Evolutionary conservation across 306 rosid genomes (phyloP).

Genomic region (Luffa aegyptiaca): DNA sequence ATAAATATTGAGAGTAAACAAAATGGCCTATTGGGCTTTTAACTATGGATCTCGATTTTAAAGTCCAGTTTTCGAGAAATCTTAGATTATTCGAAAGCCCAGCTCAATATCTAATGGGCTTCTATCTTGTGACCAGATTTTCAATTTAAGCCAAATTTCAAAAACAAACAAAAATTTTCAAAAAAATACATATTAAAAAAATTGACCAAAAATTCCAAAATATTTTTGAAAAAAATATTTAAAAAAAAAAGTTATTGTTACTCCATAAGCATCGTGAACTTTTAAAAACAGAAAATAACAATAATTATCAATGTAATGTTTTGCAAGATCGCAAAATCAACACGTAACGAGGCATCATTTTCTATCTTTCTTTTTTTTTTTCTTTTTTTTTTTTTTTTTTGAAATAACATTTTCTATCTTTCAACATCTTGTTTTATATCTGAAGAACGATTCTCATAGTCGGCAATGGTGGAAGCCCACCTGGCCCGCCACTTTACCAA

Average conservation of each 20-base stretch:
- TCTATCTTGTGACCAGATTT: neutral
- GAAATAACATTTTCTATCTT: neutral
- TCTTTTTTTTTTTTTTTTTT: no score
- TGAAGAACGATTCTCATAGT: neutral
- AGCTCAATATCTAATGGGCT: neutral
- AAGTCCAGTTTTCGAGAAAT: neutral
- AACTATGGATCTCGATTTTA: no score
- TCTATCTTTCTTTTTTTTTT: no score
- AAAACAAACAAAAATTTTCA: neutral
- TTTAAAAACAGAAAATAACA: neutral
- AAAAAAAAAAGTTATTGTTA: neutral
- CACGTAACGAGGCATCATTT: neutral
- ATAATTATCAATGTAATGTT: neutral
- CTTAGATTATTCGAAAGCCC: neutral
- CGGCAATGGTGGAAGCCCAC: neutral
- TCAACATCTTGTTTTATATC: neutral
- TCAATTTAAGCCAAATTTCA: neutral
- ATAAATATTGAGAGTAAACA: slow-evolving; percentile 41
- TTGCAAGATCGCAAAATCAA: neutral
- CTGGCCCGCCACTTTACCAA: slow-evolving; percentile 1
- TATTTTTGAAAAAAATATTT: neutral
- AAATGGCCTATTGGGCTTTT: no score
- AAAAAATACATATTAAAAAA: neutral
- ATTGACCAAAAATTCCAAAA: neutral
- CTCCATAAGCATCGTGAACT: neutral